These are phyloP conservation scores for Arabidopsis hybrid DNA, from an alignment of 441 rosid genomes.

Conservation along the genomic window DNA sequence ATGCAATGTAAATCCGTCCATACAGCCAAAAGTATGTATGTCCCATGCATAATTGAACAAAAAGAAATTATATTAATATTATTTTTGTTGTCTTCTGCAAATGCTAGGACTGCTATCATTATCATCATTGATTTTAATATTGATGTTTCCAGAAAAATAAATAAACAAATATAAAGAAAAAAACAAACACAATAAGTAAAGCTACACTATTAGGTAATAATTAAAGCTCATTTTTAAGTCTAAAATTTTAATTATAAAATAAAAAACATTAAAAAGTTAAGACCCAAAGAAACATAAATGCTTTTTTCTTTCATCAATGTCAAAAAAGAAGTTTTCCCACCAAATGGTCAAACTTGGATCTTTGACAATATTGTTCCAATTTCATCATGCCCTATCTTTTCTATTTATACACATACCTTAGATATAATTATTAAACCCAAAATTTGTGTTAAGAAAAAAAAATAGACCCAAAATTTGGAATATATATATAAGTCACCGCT, in stretches of 20 bases:
- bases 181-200: slow-evolving; percentile 45
- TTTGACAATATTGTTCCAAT: slow-evolving; percentile 38
- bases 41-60: slow-evolving; percentile 49
- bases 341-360: slow-evolving; percentile 47
- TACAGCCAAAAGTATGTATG: slow-evolving; percentile 42
- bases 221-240: slow-evolving; percentile 31
- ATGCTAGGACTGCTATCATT: slow-evolving; percentile 41
- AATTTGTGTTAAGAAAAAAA: neutral
- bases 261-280: slow-evolving; percentile 18
- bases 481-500: too few species aligned
- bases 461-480: too few species aligned
- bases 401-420: neutral
- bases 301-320: slow-evolving; percentile 43
- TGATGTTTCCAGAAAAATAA: slow-evolving; percentile 29
- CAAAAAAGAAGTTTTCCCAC: slow-evolving; percentile 43
- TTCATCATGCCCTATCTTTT: slow-evolving; percentile 33
- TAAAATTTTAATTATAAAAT: slow-evolving; percentile 15
- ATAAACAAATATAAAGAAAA: slow-evolving; percentile 16
- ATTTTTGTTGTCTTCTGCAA: slow-evolving; percentile 35
- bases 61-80: slow-evolving; percentile 36
- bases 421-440: too few species aligned
- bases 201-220: slow-evolving; percentile 44
- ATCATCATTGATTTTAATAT: slow-evolving; percentile 42
- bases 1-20: slow-evolving; percentile 26
- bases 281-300: slow-evolving; percentile 42